Percentiles rank a stretch among this genome's conserved stretches.
Evolutionary conservation across 2,329 filamentous ascomycete genomes (phyloP).

Genomic region (Fusarium domesticum): DNA sequence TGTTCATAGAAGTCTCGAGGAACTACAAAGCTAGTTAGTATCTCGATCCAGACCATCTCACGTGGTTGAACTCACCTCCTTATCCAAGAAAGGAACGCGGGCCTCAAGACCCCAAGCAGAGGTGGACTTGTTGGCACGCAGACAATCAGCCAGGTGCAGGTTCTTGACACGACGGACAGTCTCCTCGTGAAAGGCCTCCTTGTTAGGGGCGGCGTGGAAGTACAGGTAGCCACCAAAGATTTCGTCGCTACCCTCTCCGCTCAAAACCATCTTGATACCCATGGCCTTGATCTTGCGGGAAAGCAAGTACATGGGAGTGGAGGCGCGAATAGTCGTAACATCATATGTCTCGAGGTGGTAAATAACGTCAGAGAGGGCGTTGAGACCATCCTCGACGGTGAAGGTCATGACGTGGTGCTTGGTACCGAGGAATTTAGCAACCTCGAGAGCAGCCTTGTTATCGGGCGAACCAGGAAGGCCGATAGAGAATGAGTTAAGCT

Average conservation of each 20-base stretch:
- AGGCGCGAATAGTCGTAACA: constrained; percentile 96
- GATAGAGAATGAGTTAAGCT: constrained; percentile 98
- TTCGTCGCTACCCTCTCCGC: constrained; percentile 94
- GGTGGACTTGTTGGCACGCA: constrained; percentile 98
- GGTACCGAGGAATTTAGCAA: constrained; percentile 94
- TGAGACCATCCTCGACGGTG: constrained; percentile 93
- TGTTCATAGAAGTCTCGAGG: constrained; percentile 87
- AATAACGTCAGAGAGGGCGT: constrained; percentile 95
- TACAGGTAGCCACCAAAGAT: constrained; percentile 99
- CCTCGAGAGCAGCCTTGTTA: constrained; percentile 85
- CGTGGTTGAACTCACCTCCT: constrained; percentile 56
- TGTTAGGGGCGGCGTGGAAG: constrained; percentile 92
- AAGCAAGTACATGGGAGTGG: constrained; percentile 96
- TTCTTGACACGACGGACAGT: constrained; percentile 94
- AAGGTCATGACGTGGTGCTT: constrained; percentile 99
- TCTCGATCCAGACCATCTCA: background rate
- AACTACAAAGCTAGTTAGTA: constrained; percentile 53
- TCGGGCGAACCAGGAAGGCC: constrained; percentile 91
- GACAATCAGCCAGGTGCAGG: constrained; percentile 91
- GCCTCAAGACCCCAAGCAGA: constrained; percentile 97
- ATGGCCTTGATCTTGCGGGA: constrained; percentile 99
- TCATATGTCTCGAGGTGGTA: constrained; percentile 98
- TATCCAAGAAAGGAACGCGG: constrained; percentile 96
- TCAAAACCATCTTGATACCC: constrained; percentile 99
- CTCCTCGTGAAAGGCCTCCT: constrained; percentile 91